Percentiles rank a stretch among this genome's conserved stretches.
phyloP scores from a whole-genome alignment of 163 green algal genomes.

The Scenedesmus sp. region DNA sequence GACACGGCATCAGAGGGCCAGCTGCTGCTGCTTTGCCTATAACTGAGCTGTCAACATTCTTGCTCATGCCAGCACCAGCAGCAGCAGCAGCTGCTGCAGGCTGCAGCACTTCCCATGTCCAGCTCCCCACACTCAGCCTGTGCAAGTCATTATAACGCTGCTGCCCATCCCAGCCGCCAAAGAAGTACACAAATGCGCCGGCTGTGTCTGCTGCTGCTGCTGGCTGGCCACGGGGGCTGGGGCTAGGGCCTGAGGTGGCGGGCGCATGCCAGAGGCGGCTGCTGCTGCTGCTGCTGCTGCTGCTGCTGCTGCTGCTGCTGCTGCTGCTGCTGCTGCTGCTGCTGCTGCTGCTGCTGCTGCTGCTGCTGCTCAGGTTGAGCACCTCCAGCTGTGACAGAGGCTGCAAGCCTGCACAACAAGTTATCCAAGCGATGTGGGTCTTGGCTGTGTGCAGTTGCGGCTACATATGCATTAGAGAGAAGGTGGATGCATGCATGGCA shows the following conservation, averaged over 20 bases:
- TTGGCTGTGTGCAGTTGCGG: not conserved
- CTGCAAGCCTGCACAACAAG: constrained; percentile 1
- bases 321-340: not conserved
- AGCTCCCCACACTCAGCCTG: not conserved
- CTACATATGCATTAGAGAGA: not conserved
- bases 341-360: not conserved
- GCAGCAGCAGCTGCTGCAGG: not conserved
- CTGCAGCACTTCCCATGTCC: not conserved
- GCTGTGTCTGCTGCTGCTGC: constrained; percentile 35
- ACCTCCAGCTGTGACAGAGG: constrained; percentile 14
- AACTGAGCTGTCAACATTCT: not conserved
- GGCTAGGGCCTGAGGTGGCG: not conserved
- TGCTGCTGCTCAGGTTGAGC: not conserved
- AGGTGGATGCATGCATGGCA: not conserved
- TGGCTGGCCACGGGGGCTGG: constrained; percentile 33
- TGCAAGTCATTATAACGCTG: constrained; percentile 30
- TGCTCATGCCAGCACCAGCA: not conserved
- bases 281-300: constrained; percentile 24
- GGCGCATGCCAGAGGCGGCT: not conserved
- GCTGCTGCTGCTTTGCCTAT: not conserved
- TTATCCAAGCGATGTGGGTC: not conserved
- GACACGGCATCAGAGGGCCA: not conserved
- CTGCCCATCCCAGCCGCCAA: constrained; percentile 49
- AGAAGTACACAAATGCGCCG: constrained; percentile 10
- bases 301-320: not conserved